These are phyloP conservation scores for Talaromyces albobiverticillius DNA, from an alignment of 2,329 filamentous ascomycete species.

Conservation along the genomic window DNA sequence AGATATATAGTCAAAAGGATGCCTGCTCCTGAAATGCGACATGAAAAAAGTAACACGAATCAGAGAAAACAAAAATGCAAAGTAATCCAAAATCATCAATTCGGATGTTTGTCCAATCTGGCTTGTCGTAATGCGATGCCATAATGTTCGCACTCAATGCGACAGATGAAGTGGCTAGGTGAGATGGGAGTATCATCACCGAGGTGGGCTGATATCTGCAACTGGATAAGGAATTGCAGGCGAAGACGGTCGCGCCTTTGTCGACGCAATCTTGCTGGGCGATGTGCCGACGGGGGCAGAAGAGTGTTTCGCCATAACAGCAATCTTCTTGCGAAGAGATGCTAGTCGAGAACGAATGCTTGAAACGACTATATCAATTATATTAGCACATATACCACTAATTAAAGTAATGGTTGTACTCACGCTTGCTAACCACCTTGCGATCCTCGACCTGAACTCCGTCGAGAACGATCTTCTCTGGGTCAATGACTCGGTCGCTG, in stretches of 20 bases:
- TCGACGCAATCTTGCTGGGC: slow-evolving; percentile 26
- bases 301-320: slow-evolving; percentile 45
- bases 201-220: slow-evolving; percentile 29
- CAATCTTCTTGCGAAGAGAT: slow-evolving; percentile 49
- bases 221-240: slow-evolving; percentile 25
- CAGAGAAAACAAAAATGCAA: slow-evolving; percentile 7
- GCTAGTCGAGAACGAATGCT: slow-evolving; percentile 49
- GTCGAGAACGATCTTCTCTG: slow-evolving; percentile 39
- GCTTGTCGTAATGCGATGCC: background rate
- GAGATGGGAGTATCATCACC: too few relatives aligned
- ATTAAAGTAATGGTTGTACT: slow-evolving; percentile 25
- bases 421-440: slow-evolving; percentile 49
- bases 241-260: slow-evolving; percentile 29
- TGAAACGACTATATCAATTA: slow-evolving; percentile 41
- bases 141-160: too few relatives aligned
- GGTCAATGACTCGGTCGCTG: slow-evolving; percentile 22
- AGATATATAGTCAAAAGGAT: slow-evolving; percentile 10
- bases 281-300: slow-evolving; percentile 36
- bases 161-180: too few relatives aligned
- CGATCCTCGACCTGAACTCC: slow-evolving; percentile 47
- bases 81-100: background rate
- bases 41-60: slow-evolving; percentile 4
- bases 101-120: background rate
- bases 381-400: background rate
- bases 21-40: slow-evolving; percentile 14